These are phyloP conservation scores for Klebsormidium nitens DNA, from an alignment of 139 green algal species.

Conservation along the genomic window DNA sequence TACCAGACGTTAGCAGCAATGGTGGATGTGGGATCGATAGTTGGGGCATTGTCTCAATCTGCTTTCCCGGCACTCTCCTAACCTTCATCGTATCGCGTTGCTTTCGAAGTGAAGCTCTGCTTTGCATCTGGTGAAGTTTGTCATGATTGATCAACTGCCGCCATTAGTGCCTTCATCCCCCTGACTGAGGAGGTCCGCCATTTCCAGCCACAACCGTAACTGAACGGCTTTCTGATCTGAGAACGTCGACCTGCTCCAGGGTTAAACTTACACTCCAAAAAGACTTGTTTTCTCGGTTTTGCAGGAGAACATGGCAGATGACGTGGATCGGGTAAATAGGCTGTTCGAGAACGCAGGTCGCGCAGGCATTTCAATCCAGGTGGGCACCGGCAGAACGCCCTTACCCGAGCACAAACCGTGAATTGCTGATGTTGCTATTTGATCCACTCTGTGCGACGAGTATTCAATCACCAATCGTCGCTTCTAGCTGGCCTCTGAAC, in stretches of 20 bases:
- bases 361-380: slow-evolving; percentile 53
- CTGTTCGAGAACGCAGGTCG: slow-evolving; percentile 59
- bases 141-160: background rate
- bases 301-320: slow-evolving; percentile 57
- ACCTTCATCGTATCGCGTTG: too few relatives aligned
- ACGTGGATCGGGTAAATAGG: slow-evolving; percentile 61
- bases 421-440: background rate
- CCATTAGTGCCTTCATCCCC: background rate
- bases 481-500: background rate
- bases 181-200: background rate
- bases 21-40: too few relatives aligned
- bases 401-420: background rate
- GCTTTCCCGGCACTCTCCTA: too few relatives aligned
- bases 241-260: background rate
- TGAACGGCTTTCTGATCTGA: background rate
- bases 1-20: too few relatives aligned
- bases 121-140: background rate
- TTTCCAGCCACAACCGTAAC: background rate
- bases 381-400: background rate
- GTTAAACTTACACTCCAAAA: background rate
- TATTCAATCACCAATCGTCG: background rate
- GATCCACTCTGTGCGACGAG: background rate
- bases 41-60: too few relatives aligned
- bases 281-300: background rate
- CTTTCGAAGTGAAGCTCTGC: too few relatives aligned